Evolutionary conservation across 2,329 filamentous ascomycete species (phyloP).

Genomic region (Colletotrichum sp.): DNA sequence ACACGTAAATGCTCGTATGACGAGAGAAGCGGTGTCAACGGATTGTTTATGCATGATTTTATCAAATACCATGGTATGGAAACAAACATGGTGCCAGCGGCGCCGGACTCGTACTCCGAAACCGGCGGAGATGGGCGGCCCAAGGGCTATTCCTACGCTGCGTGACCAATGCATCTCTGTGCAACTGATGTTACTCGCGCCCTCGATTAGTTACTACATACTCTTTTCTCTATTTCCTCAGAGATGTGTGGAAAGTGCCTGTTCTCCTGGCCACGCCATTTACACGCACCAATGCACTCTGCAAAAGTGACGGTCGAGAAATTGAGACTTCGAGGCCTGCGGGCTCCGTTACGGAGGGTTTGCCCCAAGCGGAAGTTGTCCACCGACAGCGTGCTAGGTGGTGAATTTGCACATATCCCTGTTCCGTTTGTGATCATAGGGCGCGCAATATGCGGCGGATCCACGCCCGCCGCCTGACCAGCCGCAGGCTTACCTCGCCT

Average conservation of each 20-base stretch:
- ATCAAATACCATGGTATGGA: not conserved
- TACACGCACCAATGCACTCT: not conserved
- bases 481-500: not conserved
- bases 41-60: not conserved
- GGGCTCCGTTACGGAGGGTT: not conserved
- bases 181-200: not conserved
- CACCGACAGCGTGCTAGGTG: not conserved
- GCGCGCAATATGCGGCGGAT: not conserved
- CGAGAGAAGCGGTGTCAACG: not conserved
- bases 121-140: not conserved
- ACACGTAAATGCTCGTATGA: not conserved
- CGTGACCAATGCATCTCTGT: not conserved
- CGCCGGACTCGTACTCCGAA: not conserved
- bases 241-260: not conserved
- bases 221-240: not conserved
- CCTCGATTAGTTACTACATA: not conserved
- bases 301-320: not conserved
- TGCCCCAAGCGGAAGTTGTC: not conserved
- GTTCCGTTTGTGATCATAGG: too few relatives aligned
- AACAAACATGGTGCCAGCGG: not conserved
- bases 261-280: not conserved
- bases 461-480: not conserved
- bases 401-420: not conserved
- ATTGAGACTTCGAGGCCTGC: not conserved
- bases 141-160: not conserved